Conservation (phyloP, 1,284 basidiomycete genomes). For the Chondrostereum purpureum region DNA sequence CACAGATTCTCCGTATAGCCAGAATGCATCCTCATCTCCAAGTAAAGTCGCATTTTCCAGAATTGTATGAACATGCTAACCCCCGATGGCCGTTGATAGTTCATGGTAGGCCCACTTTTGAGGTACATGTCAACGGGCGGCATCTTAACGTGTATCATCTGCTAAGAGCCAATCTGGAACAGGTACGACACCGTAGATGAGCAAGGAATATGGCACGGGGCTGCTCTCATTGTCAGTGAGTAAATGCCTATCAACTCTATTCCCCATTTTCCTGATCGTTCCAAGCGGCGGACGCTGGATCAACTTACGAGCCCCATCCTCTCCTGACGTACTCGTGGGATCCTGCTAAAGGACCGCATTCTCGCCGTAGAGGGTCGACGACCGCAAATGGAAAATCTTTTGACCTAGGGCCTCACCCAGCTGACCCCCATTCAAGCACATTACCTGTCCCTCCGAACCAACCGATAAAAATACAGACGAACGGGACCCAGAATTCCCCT, state of each 20-base stretch:
- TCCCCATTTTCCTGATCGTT: slow-evolving; percentile 5
- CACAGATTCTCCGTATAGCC: slow-evolving; percentile 45
- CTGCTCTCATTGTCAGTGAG: slow-evolving; percentile 79
- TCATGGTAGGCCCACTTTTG: slow-evolving; percentile 85
- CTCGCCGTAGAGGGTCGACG: slow-evolving; percentile 13
- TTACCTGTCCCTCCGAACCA: slow-evolving; percentile 20
- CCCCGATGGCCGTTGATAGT: slow-evolving; percentile 31
- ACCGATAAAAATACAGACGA: slow-evolving; percentile 15
- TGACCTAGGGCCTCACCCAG: slow-evolving; percentile 64
- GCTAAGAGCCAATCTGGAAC: slow-evolving; percentile 6
- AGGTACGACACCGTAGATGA: slow-evolving; percentile 84
- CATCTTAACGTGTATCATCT: slow-evolving; percentile 2
- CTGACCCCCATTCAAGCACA: slow-evolving; percentile 53
- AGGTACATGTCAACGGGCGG: slow-evolving; percentile 28
- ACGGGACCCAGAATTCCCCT: slow-evolving; percentile 20
- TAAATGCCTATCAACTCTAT: slow-evolving; percentile 16
- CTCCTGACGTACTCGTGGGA: slow-evolving; percentile 76
- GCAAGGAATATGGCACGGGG: slow-evolving; percentile 78
- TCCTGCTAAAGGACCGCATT: slow-evolving; percentile 33
- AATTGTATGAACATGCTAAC: slow-evolving; percentile 2
- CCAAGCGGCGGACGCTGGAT: slow-evolving; percentile 72
- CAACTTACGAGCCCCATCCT: slow-evolving; percentile 74
- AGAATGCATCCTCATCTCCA: slow-evolving; percentile 67
- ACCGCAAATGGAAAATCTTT: slow-evolving; percentile 29
- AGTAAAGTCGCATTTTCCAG: slow-evolving; percentile 23